phyloP scores from a whole-genome alignment of 768 basidiomycete species.

The Pleurotus salmoneostramineus region DNA sequence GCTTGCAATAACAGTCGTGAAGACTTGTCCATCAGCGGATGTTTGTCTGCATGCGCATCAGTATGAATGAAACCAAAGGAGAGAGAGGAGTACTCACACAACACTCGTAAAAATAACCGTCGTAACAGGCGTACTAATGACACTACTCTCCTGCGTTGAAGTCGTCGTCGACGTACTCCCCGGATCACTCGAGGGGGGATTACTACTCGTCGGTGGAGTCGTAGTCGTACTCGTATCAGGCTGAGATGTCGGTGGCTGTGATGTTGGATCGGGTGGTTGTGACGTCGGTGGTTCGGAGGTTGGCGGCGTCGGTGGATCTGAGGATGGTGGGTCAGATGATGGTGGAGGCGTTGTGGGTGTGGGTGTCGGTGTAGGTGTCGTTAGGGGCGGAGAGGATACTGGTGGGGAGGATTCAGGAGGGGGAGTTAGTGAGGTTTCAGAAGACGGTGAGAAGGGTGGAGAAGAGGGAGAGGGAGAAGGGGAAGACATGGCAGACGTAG shows the following conservation, averaged over 20 bases:
- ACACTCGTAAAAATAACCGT: not conserved
- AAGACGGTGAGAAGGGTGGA: not conserved
- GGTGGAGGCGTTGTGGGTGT: not conserved
- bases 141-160: not conserved
- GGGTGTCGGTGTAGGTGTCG: not conserved
- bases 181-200: not conserved
- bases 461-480: not conserved
- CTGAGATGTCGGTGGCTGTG: not conserved
- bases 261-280: not conserved
- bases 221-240: not conserved
- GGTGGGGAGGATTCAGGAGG: not conserved
- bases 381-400: not conserved
- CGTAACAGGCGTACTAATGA: not conserved
- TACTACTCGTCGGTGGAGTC: not conserved
- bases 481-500: not conserved
- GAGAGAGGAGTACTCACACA: not conserved
- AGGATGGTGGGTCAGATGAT: not conserved
- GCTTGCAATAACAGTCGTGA: conserved; percentile 20
- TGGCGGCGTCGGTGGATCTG: not conserved
- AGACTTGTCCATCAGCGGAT: conserved; percentile 23
- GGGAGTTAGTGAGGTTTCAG: not conserved
- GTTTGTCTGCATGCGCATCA: not conserved
- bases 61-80: not conserved
- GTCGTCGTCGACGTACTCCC: not conserved
- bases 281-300: not conserved